A percentile compares a stretch with the other conserved stretches of the same genome.
Conservation (phyloP, 805 yeast genomes). For the Starmerella kuoi region DNA sequence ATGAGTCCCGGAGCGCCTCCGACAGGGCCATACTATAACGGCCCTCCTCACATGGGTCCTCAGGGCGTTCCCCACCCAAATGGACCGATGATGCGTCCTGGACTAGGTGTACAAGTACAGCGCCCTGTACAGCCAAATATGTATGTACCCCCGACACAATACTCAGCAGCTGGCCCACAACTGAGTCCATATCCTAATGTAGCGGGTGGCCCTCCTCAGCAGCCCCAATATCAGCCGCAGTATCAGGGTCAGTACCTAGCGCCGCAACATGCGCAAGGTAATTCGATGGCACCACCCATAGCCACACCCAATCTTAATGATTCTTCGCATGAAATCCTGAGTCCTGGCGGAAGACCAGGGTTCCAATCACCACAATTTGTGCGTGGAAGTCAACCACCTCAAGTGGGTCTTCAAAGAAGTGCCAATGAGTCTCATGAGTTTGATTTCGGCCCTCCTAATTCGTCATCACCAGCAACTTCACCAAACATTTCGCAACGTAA, state of each 20-base stretch:
- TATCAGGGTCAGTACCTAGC: not conserved
- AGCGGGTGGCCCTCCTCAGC: not conserved
- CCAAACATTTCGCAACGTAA: not conserved
- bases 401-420: constrained; percentile 5
- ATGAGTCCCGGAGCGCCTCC: not conserved
- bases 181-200: not conserved
- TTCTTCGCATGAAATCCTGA: not conserved
- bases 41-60: not conserved
- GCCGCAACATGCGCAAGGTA: not conserved
- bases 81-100: not conserved
- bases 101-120: not conserved
- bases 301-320: not conserved
- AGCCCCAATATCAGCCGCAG: not conserved
- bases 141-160: not conserved
- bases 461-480: not conserved
- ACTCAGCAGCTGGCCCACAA: not conserved
- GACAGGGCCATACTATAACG: not conserved
- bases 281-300: not conserved
- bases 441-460: constrained; percentile 9
- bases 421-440: constrained; percentile 3
- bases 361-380: not conserved
- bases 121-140: not conserved
- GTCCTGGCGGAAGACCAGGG: not conserved
- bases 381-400: constrained; percentile 1
- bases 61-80: not conserved